A percentile compares a stretch with the other conserved stretches of the same genome.
Conservation (phyloP, 2,329 filamentous ascomycete species). For the Xylaria sp. region DNA sequence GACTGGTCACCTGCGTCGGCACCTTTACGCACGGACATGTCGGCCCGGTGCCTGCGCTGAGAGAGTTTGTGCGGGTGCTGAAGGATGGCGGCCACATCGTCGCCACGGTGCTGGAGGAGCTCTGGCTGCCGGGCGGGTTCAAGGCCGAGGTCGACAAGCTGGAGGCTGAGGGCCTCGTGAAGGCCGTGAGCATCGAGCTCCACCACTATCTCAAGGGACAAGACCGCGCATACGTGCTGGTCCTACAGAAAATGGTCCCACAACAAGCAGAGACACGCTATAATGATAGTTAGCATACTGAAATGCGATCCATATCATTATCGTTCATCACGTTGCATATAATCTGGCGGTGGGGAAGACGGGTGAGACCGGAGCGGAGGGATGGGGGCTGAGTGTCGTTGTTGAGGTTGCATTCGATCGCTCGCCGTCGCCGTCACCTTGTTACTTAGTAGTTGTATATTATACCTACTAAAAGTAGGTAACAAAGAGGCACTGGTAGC, state of each 20-base stretch:
- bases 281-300: too few species aligned
- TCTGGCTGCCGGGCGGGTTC: slow-evolving; percentile 62
- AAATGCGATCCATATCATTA: too few species aligned
- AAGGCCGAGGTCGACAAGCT: slow-evolving; percentile 56
- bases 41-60: slow-evolving; percentile 58
- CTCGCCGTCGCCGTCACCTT: too few species aligned
- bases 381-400: too few species aligned
- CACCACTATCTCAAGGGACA: slow-evolving; percentile 24
- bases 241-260: slow-evolving; percentile 2
- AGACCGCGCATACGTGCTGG: slow-evolving; percentile 23
- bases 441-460: too few species aligned
- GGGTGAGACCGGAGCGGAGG: too few species aligned
- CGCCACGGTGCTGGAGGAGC: slow-evolving; percentile 61
- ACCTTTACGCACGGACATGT: slow-evolving; percentile 67
- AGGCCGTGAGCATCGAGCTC: slow-evolving; percentile 19
- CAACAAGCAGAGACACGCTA: not conserved
- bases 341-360: too few species aligned
- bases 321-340: too few species aligned
- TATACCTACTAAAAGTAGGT: too few species aligned
- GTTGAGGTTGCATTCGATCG: too few species aligned
- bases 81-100: slow-evolving; percentile 61
- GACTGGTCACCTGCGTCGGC: slow-evolving; percentile 64
- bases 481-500: too few species aligned
- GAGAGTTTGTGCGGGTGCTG: slow-evolving; percentile 62
- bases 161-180: slow-evolving; percentile 41